Evolutionary conservation across 2,329 filamentous ascomycete genomes (phyloP), one percentile per base, ranked within the genome.

Genomic region (Fusarium sp.): DNA sequence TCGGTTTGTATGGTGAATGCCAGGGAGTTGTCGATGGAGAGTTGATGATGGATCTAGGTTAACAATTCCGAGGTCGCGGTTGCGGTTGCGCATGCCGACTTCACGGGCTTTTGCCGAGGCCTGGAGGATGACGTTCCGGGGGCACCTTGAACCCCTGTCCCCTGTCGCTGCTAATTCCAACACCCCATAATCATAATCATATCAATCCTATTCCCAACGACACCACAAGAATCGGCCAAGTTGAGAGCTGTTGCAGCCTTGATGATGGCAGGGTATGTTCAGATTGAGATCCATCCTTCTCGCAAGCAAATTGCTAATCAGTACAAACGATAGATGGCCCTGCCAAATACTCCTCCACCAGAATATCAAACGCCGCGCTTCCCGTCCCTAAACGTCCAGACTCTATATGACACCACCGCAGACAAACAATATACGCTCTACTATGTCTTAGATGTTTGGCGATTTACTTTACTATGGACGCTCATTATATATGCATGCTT

Each of bases 381-480:
- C 80, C 95, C 95, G 4, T 94, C 93, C 42, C 90, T 98, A 68
- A 94, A 94, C 84, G 92, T 94, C 89, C 91, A 92, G 39, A 81
- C 79, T 30, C 85, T 91, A 18, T 82, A 84, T 73, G 83, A 85
- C 67, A 74, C 79, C 54, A 83, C 80, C 41, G 41, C 82, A 66
- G 84, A 88, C 50, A 83, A 82, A 70, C 73, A 68, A 56, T 87
- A 88, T 68, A 88, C 89, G 42, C 90, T 98, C 75, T 96, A 94
- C 85, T 88, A 92, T 78, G 87, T 94, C 6, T 81, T 83, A 68
- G 94, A 97, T 79, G 93, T 97, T 62, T 96, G 94, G 92, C 92
- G 92, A 73, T 98, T 96, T 82, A 98, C 94, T 3, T 84, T 96
- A 22, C 89, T 92, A 79, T 98, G 95, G 95, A 97, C 94, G 0